Base-by-base conservation (phyloP, 805 yeast genomes). In the Candida nemodendra region DNA sequence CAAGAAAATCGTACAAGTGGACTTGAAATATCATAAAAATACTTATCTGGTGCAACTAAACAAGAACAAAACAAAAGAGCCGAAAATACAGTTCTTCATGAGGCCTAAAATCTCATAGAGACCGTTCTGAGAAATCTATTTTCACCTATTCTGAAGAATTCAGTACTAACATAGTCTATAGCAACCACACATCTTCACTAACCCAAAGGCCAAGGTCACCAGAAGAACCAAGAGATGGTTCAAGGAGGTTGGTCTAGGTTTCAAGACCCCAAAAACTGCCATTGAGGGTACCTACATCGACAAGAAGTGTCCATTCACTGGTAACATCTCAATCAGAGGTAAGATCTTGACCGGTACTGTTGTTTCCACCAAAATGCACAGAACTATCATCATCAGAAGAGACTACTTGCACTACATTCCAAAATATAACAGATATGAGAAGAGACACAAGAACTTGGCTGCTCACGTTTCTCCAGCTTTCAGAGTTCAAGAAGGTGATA, bases 161-260 rank as follows among this genome's bases (percentile, higher is more conserved):
- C n/a, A n/a, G 18, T 42, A 46, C 47, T 46, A 44, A 47, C 53
- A 23, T 37, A 33, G 41, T 44, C 30, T 24, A 21, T 67, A 87
- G 99, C 99, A 93, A 87, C 99, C 98, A 71, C 99, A 93, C 83
- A 91, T 93, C 83, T 93, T 93, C 95, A 90, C 89, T 79, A 93
- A 93, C 91, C 89, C 98, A 83, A 93, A 93, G 88, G 83, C 96
- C 66, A 90, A 88, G 90, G 95, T 95, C 72, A 81, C 79, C 88
- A 86, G 86, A 78, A 82, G 90, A 79, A 84, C 95, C 84, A 93
- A 93, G 93, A 93, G 99, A 88, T 93, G 99, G 99, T 90, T 81
- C 73, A 93, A 93, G 85, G 96, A 93, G 51, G 97, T 88, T 66
- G 99, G 99, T 74, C 87, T 93, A 72, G 99, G 99, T 62, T 93